A percentile compares a stretch with the other conserved stretches of the same genome.
Conservation (phyloP, 192 early-diverging fungal genomes). For the Umbelopsis isabellina region DNA sequence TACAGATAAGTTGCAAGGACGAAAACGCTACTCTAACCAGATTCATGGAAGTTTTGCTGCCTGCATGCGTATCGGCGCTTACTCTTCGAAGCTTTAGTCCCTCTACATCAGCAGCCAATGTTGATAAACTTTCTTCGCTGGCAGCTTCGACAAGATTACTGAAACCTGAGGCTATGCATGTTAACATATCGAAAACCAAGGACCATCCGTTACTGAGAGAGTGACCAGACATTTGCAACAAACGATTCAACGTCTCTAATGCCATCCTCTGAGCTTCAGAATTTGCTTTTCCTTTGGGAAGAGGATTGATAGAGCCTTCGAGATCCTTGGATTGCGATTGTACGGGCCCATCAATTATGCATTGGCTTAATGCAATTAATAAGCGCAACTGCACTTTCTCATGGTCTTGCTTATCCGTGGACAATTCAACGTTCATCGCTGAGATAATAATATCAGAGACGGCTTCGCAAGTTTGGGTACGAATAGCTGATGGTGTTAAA, state of each 20-base stretch:
- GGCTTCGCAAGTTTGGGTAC: slow-evolving; percentile 76
- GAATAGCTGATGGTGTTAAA: slow-evolving; percentile 58
- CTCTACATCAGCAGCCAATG: background rate
- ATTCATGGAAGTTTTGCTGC: slow-evolving; percentile 31
- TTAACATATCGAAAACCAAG: slow-evolving; percentile 89
- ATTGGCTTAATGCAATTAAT: slow-evolving; percentile 59
- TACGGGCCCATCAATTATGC: slow-evolving; percentile 46
- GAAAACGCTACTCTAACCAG: slow-evolving; percentile 85
- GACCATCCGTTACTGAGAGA: slow-evolving; percentile 83
- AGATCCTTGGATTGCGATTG: background rate
- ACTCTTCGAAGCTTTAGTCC: background rate
- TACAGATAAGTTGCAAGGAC: slow-evolving; percentile 92
- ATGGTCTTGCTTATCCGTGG: slow-evolving; percentile 60
- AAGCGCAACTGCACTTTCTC: slow-evolving; percentile 73
- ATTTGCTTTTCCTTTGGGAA: slow-evolving; percentile 9
- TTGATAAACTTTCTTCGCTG: slow-evolving; percentile 15
- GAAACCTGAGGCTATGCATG: slow-evolving; percentile 46
- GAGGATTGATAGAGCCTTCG: background rate
- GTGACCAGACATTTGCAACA: slow-evolving; percentile 91
- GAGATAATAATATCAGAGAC: slow-evolving; percentile 77
- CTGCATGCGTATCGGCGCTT: background rate
- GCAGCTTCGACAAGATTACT: background rate
- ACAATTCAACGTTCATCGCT: slow-evolving; percentile 67
- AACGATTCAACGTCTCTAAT: slow-evolving; percentile 87
- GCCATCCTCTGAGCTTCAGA: slow-evolving; percentile 79